A percentile compares a stretch with the other conserved stretches of the same genome.
Evolutionary conservation across 345 rosid genomes (phyloP).

Genomic region (Rhodamnia argentea): DNA sequence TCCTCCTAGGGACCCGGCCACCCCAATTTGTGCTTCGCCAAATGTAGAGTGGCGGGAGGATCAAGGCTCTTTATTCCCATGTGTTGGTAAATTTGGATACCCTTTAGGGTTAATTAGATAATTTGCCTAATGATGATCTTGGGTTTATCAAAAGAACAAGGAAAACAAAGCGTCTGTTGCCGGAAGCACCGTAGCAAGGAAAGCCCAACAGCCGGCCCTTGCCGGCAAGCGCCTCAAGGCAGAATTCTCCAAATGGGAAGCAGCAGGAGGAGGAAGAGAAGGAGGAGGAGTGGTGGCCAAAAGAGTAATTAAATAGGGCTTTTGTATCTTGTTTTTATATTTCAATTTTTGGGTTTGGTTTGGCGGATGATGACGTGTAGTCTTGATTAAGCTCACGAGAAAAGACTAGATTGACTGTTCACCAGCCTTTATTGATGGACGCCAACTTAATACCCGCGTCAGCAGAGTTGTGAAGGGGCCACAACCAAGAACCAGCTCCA

Average conservation of each 20-base stretch:
- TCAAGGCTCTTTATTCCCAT: neutral
- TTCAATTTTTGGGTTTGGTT: neutral
- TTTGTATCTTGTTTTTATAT: neutral
- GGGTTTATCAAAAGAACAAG: neutral
- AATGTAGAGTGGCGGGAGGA: neutral
- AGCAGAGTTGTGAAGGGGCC: neutral
- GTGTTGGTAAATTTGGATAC: neutral
- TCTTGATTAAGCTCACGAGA: slow-evolving; percentile 3
- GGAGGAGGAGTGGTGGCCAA: neutral
- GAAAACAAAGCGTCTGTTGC: neutral
- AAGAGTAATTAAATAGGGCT: neutral
- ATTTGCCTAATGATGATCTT: neutral
- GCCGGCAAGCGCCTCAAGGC: neutral
- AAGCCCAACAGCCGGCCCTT: neutral
- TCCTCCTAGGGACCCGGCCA: neutral
- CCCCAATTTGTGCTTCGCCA: neutral
- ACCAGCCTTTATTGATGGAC: neutral
- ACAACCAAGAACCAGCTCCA: neutral
- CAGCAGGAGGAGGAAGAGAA: too few relatives aligned
- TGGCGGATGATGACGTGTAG: neutral
- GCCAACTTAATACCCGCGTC: neutral
- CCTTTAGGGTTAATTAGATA: neutral
- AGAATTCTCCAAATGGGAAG: neutral
- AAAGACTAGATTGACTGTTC: neutral
- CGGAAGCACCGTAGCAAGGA: neutral